These are phyloP conservation scores for Coniochaeta sp. DNA, from an alignment of 2,329 filamentous ascomycete genomes.

Conservation along the genomic window DNA sequence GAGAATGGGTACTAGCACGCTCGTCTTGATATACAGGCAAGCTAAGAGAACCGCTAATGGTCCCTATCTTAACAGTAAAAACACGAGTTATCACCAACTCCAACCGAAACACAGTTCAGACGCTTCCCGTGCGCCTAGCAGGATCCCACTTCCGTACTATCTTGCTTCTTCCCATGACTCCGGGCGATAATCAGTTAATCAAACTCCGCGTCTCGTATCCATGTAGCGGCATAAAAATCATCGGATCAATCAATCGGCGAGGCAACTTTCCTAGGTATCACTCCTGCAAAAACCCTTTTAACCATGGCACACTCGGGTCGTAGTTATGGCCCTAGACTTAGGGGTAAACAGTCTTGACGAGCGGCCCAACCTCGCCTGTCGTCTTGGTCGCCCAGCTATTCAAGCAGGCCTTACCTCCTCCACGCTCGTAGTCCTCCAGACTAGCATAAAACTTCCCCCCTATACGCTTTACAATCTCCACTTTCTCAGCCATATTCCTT, in stretches of 20 bases:
- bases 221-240: background rate
- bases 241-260: background rate
- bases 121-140: background rate
- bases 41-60: background rate
- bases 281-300: background rate
- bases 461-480: constrained; percentile 2
- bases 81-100: background rate
- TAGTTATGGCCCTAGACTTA: background rate
- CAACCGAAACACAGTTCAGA: background rate
- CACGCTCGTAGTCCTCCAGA: constrained; percentile 1
- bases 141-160: background rate
- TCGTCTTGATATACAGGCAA: background rate
- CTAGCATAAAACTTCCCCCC: constrained; percentile 1
- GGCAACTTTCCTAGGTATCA: background rate
- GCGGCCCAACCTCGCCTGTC: background rate
- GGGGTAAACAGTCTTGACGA: background rate
- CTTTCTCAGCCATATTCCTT: constrained; percentile 1
- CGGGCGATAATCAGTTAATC: background rate
- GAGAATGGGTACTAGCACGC: background rate
- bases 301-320: background rate
- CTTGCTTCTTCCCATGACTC: background rate
- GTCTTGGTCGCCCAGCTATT: constrained; percentile 1
- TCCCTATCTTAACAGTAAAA: background rate
- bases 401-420: background rate
- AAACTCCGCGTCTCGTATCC: background rate